A percentile compares a stretch with the other conserved stretches of the same genome.
Conservation (phyloP, 75 land plant genomes). For the Gnetum montanum region DNA sequence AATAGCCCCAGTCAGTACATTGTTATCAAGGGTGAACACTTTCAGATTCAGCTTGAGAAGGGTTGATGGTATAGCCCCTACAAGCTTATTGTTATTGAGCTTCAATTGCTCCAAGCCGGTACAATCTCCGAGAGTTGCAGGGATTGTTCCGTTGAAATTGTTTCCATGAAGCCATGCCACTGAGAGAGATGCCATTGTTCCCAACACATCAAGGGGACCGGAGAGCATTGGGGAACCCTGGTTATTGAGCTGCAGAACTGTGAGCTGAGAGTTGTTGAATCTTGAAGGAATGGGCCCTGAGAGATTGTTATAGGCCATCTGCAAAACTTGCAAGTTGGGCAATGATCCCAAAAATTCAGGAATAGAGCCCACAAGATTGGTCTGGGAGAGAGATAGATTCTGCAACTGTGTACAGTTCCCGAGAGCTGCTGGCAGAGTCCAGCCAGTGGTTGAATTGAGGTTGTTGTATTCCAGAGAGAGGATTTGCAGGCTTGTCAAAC, state of each 20-base stretch:
- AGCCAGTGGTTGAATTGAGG: slow-evolving; percentile 42
- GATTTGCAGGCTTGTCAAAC: slow-evolving; percentile 24
- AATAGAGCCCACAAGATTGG: slow-evolving; percentile 56
- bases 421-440: slow-evolving; percentile 52
- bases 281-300: slow-evolving; percentile 55
- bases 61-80: slow-evolving; percentile 49
- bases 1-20: slow-evolving; percentile 58
- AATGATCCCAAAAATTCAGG: slow-evolving; percentile 61
- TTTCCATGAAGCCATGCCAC: slow-evolving; percentile 76
- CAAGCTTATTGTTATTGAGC: slow-evolving; percentile 57
- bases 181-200: slow-evolving; percentile 32
- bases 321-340: slow-evolving; percentile 21
- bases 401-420: slow-evolving; percentile 22
- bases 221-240: slow-evolving; percentile 32
- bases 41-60: slow-evolving; percentile 24
- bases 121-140: slow-evolving; percentile 27
- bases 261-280: slow-evolving; percentile 21
- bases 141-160: slow-evolving; percentile 59
- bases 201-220: slow-evolving; percentile 35
- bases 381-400: slow-evolving; percentile 38
- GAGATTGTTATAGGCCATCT: slow-evolving; percentile 46
- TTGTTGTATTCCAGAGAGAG: slow-evolving; percentile 47
- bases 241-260: slow-evolving; percentile 56
- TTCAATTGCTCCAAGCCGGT: slow-evolving; percentile 26
- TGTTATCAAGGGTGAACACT: slow-evolving; percentile 36